Evolutionary conservation across 208 protist genomes (phyloP).

Genomic region (Leishmania amazonensis): DNA sequence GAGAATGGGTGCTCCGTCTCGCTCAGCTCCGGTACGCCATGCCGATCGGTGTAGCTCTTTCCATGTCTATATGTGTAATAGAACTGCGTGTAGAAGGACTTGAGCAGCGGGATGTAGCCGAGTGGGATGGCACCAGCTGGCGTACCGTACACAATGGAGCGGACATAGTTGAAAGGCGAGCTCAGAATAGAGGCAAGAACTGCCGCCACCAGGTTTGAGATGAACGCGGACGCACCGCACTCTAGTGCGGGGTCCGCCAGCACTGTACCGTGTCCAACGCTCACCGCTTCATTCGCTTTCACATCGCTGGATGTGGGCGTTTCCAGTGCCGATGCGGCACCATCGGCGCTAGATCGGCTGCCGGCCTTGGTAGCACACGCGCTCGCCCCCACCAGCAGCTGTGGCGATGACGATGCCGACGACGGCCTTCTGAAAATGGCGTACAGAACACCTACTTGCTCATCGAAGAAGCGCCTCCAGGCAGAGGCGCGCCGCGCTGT

Average conservation of each 20-base stretch:
- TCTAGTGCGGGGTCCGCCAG: not conserved
- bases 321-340: not conserved
- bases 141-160: constrained; percentile 84
- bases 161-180: constrained; percentile 90
- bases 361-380: not conserved
- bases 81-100: constrained; percentile 78
- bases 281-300: not conserved
- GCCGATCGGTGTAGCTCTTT: constrained; percentile 60
- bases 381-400: not conserved
- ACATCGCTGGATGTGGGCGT: too few species aligned
- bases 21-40: constrained; percentile 30
- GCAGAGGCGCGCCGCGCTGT: constrained; percentile 42
- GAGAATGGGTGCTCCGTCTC: constrained; percentile 32
- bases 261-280: not conserved
- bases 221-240: constrained; percentile 54
- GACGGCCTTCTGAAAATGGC: not conserved
- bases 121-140: constrained; percentile 71
- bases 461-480: constrained; percentile 51
- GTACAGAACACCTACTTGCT: constrained; percentile 17
- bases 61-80: constrained; percentile 72
- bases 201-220: constrained; percentile 82
- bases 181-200: constrained; percentile 79
- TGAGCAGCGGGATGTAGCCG: constrained; percentile 59
- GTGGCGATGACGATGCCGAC: not conserved
- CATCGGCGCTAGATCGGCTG: not conserved